phyloP scores from a whole-genome alignment of 768 basidiomycete species.

The Russula sp. region DNA sequence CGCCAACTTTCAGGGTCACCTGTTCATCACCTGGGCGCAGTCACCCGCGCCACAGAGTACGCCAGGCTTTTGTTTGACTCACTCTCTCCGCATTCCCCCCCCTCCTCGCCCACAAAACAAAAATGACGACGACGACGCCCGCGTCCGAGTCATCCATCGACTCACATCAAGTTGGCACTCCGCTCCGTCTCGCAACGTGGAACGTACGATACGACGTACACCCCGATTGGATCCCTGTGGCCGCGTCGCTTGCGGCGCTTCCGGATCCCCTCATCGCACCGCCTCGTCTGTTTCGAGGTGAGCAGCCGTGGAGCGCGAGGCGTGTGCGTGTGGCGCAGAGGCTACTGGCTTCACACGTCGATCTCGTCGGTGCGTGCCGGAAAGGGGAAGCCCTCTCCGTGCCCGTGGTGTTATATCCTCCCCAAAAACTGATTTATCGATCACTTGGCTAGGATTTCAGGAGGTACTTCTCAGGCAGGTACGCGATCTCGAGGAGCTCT shows the following conservation, averaged over 20 bases:
- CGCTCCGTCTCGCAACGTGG: slow-evolving; percentile 34
- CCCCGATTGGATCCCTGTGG: slow-evolving; percentile 45
- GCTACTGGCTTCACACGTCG: slow-evolving; percentile 35
- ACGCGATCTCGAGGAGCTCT: slow-evolving; percentile 43
- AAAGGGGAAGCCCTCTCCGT: background rate
- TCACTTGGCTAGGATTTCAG: slow-evolving; percentile 35
- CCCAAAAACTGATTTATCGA: background rate
- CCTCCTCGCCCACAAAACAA: background rate
- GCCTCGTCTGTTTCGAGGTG: slow-evolving; percentile 31
- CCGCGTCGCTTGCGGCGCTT: slow-evolving; percentile 37
- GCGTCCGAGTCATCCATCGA: too few species aligned
- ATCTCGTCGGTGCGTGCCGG: slow-evolving; percentile 32
- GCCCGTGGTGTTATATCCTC: background rate
- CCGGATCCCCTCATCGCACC: slow-evolving; percentile 36
- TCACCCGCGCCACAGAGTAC: slow-evolving; percentile 5
- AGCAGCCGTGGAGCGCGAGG: slow-evolving; percentile 49
- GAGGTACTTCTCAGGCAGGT: slow-evolving; percentile 53
- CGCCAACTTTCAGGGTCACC: slow-evolving; percentile 14
- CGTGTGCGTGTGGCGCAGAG: slow-evolving; percentile 42
- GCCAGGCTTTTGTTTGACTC: background rate
- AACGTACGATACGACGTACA: slow-evolving; percentile 49
- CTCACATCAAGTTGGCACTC: background rate
- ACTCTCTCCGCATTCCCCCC: background rate
- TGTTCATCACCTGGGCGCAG: background rate
- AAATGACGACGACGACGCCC: too few species aligned